A percentile compares a stretch with the other conserved stretches of the same genome.
Evolutionary conservation across 2,329 filamentous ascomycete species (phyloP).

Genomic region (Orbilia ellipsospora): DNA sequence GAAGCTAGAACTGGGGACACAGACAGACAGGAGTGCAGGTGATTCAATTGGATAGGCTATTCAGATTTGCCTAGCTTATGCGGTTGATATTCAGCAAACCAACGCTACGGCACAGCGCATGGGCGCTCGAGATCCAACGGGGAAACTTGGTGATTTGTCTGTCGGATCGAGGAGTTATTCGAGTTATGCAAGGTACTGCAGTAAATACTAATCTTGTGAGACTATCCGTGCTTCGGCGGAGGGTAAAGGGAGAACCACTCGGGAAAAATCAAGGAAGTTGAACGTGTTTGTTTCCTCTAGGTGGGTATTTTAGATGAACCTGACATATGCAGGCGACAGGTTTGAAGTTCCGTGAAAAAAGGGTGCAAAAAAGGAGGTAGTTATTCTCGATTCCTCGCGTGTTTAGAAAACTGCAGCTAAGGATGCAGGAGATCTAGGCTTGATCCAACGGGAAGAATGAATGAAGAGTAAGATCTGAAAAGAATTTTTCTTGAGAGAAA

Average conservation of each 20-base stretch:
- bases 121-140: slow-evolving; percentile 26
- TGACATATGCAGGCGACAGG: slow-evolving; percentile 49
- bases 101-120: slow-evolving; percentile 50
- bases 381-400: slow-evolving; percentile 34
- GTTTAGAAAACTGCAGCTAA: slow-evolving; percentile 53
- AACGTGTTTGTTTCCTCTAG: slow-evolving; percentile 33
- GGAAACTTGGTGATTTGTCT: slow-evolving; percentile 22
- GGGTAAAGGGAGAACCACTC: slow-evolving; percentile 47
- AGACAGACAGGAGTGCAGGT: slow-evolving; percentile 47
- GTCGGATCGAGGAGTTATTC: slow-evolving; percentile 13
- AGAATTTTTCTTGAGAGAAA: slow-evolving; percentile 24
- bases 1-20: slow-evolving; percentile 36
- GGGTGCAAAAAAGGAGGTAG: slow-evolving; percentile 28
- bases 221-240: slow-evolving; percentile 49
- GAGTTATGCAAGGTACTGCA: slow-evolving; percentile 53
- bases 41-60: slow-evolving; percentile 47
- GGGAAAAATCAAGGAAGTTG: slow-evolving; percentile 34
- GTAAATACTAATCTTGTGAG: slow-evolving; percentile 42
- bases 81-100: slow-evolving; percentile 44
- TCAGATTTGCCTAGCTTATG: slow-evolving; percentile 51
- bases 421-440: slow-evolving; percentile 37
- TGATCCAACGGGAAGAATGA: slow-evolving; percentile 29
- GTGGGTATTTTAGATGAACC: slow-evolving; percentile 25
- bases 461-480: background rate
- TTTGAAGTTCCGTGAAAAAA: slow-evolving; percentile 34